Conservation (phyloP, 140 eudicot species). For the Ambrosia hybrid region DNA sequence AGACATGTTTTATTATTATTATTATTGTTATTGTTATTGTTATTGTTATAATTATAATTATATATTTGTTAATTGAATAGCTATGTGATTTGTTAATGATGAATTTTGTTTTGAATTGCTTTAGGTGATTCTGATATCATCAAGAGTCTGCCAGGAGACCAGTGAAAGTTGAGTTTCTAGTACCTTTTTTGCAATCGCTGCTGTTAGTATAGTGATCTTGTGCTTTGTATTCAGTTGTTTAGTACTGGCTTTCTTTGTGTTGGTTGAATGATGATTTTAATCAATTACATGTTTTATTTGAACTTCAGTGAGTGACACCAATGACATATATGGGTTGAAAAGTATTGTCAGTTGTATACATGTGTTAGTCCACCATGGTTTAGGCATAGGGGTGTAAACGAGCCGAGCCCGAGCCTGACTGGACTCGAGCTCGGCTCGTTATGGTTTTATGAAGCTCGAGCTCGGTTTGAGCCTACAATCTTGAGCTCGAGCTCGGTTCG, state of each 20-base stretch:
- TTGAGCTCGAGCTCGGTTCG: no score
- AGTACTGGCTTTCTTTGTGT: not conserved
- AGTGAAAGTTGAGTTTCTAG: conserved; percentile 22
- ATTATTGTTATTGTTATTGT: no score
- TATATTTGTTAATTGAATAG: not conserved
- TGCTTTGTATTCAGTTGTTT: conserved; percentile 10
- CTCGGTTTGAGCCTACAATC: no score
- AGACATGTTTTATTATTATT: not conserved
- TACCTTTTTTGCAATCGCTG: conserved; percentile 6
- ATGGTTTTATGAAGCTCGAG: no score
- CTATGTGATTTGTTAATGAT: not conserved
- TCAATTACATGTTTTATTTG: not conserved
- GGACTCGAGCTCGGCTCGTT: no score
- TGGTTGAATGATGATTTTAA: not conserved
- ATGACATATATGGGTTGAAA: no score
- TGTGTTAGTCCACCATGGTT: no score
- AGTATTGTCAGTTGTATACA: no score
- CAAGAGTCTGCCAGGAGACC: conserved; percentile 65
- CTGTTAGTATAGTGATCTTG: conserved; percentile 20
- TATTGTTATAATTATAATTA: no score
- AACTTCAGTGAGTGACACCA: not conserved
- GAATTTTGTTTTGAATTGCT: conserved; percentile 8
- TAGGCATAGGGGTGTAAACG: no score
- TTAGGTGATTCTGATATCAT: conserved; percentile 87
- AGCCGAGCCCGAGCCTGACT: no score